Base-by-base conservation (phyloP, 805 yeast genomes). In the Barnettozyma wickerhamii region DNA sequence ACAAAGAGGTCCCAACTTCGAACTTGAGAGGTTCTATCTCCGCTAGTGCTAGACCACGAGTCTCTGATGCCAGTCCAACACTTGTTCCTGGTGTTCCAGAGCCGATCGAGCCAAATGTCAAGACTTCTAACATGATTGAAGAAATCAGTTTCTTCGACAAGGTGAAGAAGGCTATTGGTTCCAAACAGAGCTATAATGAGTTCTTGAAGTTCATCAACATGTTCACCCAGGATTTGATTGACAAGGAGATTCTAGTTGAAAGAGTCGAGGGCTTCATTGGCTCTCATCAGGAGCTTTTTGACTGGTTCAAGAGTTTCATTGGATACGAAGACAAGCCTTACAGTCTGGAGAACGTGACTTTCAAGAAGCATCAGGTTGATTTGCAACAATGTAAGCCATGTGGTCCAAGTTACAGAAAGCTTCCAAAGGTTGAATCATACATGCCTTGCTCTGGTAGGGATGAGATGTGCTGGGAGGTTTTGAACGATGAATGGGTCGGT, bases 401-500 rank as follows among this genome's bases (percentile, higher is more conserved):
- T 56, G 98, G 98, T 10, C 97, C 98, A 15, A 85, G 96, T 33
- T 93, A 93, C 63, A 79, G 97, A 56, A 78, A 85, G 55, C 71
- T 91, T 40, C 99, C 99, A 20, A 90, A 90, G 55, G 78, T 93
- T 1, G 98, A 91, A 60, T 87, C 96, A 0, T 85, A 79, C 56
- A 89, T 89, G 95, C 97, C 98, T 18, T 91, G 98, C 55, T 85
- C 95, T 9, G 99, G 99, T 14, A 79, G 99, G 55, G 99, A 93
- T 64, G 98, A 91, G 54, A 85, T 93, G 90, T 93, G 99, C 61
- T 91, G 97, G 97, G 97, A 91, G 58, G 96, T 93, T 13, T 73
- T 93, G 53, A 93, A 93, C 63, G 99, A 93, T 62, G 98, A 91
- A 64, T 93, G 98, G 97, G 98, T 93, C 27, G 96, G 97, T 6